These are phyloP conservation scores for Flueggea neowawraea DNA, from an alignment of 441 rosid genomes.

Conservation along the genomic window DNA sequence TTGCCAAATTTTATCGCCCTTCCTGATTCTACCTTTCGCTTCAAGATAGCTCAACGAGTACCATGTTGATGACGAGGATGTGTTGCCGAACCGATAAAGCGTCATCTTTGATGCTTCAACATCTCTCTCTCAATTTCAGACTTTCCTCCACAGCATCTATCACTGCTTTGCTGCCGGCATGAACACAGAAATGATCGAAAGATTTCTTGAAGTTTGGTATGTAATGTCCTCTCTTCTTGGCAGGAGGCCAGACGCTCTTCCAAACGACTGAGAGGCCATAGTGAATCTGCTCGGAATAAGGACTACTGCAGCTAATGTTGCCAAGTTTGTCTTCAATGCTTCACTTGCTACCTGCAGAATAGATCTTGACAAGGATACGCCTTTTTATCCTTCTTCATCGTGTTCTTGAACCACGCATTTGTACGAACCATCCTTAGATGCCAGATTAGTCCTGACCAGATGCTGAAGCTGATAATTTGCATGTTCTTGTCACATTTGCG, in stretches of 20 bases:
- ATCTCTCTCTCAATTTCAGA: slow-evolving; percentile 48
- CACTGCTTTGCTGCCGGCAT: slow-evolving; percentile 70
- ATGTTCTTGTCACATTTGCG: slow-evolving; percentile 18
- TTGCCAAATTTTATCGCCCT: slow-evolving; percentile 58
- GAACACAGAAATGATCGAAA: slow-evolving; percentile 63
- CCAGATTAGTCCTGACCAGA: slow-evolving; percentile 43
- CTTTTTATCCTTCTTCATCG: slow-evolving; percentile 40
- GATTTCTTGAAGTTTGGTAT: slow-evolving; percentile 32
- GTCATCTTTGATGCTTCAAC: slow-evolving; percentile 72
- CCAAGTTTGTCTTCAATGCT: slow-evolving; percentile 44
- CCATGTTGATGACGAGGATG: slow-evolving; percentile 72
- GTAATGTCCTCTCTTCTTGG: slow-evolving; percentile 21
- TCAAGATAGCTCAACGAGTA: slow-evolving; percentile 63
- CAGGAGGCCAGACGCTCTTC: slow-evolving; percentile 9
- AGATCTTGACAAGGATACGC: slow-evolving; percentile 38
- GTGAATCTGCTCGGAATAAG: slow-evolving; percentile 35
- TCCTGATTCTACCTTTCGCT: slow-evolving; percentile 58
- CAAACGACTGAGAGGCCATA: slow-evolving; percentile 20
- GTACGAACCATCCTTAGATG: slow-evolving; percentile 45
- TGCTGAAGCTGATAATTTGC: slow-evolving; percentile 45
- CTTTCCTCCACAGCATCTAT: slow-evolving; percentile 49
- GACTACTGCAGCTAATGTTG: slow-evolving; percentile 37
- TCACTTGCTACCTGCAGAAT: slow-evolving; percentile 47
- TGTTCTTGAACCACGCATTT: slow-evolving; percentile 44
- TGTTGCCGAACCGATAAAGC: slow-evolving; percentile 68